These are phyloP conservation scores for Cladophialophora immunda DNA, from an alignment of 2,329 filamentous ascomycete species.

Conservation along the genomic window DNA sequence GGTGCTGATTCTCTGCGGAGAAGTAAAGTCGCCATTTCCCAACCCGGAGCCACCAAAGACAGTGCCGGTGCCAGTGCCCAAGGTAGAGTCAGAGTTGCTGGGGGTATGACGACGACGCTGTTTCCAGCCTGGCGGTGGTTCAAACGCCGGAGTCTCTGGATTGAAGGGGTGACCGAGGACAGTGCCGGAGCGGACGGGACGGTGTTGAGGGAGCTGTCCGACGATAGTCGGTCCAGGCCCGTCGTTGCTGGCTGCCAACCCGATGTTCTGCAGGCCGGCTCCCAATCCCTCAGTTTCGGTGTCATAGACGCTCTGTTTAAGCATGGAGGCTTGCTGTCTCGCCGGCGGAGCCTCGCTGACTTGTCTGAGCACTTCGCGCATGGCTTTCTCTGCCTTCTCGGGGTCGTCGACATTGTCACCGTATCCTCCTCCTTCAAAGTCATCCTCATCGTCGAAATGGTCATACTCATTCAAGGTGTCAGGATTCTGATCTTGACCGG, in stretches of 20 bases:
- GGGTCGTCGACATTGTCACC: constrained; percentile 18
- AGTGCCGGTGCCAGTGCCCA: neutral
- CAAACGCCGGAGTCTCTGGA: constrained; percentile 5
- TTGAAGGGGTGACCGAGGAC: neutral
- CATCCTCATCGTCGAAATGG: neutral
- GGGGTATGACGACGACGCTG: neutral
- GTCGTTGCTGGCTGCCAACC: neutral
- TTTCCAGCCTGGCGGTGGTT: constrained; percentile 1
- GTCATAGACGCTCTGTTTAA: neutral
- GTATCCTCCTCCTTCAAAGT: neutral
- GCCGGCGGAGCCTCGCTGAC: constrained; percentile 5
- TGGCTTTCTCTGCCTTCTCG: constrained; percentile 5
- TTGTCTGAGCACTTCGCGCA: constrained; percentile 7
- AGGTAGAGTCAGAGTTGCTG: constrained; percentile 6
- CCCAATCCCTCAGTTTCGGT: constrained; percentile 2
- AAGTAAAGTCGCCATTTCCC: constrained; percentile 28
- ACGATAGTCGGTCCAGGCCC: neutral
- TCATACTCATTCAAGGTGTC: neutral
- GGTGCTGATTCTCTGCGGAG: constrained; percentile 28
- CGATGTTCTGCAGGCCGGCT: neutral
- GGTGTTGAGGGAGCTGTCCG: neutral
- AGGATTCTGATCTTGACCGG: neutral
- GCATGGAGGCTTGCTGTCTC: neutral
- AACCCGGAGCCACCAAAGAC: constrained; percentile 21
- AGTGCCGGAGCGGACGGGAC: neutral